phyloP scores from a whole-genome alignment of 257 asterid species.

The Cordia subcordata region DNA sequence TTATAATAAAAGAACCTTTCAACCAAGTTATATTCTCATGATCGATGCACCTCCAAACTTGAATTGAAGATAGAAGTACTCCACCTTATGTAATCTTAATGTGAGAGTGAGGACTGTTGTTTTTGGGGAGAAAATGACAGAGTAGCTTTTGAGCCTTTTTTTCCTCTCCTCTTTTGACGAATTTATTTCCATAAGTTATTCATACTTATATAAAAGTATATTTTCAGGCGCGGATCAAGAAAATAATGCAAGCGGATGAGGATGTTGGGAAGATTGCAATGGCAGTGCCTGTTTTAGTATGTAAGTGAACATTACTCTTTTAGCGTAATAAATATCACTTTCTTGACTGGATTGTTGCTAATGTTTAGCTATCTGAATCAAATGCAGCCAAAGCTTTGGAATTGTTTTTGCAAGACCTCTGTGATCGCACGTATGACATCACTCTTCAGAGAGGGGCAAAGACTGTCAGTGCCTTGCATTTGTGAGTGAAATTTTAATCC shows the following conservation, averaged over 20 bases:
- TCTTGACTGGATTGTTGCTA: background rate
- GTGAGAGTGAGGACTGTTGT: too few relatives aligned
- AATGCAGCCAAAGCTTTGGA: conserved; percentile 94
- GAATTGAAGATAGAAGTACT: too few relatives aligned
- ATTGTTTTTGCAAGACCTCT: conserved; percentile 92
- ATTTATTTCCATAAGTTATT: background rate
- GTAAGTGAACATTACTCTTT: conserved; percentile 37
- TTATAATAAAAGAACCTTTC: too few relatives aligned
- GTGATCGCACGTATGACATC: conserved; percentile 93
- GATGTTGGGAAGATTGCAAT: conserved; percentile 97
- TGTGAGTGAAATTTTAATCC: conserved; percentile 42
- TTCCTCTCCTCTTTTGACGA: background rate
- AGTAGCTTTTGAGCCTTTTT: background rate
- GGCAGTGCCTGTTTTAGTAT: conserved; percentile 96
- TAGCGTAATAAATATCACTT: background rate
- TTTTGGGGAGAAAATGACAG: too few relatives aligned
- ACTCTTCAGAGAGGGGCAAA: conserved; percentile 93
- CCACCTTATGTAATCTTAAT: too few relatives aligned
- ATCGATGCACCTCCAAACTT: too few relatives aligned
- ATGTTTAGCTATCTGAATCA: conserved; percentile 7
- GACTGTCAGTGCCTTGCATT: conserved; percentile 83
- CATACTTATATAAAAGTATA: background rate
- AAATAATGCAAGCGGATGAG: conserved; percentile 97
- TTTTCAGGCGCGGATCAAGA: conserved; percentile 79
- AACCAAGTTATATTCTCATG: too few relatives aligned